Evolutionary conservation across 768 basidiomycete species (phyloP), one percentile per base, ranked within the genome.

Genomic region (Cystobasidium tubakii): DNA sequence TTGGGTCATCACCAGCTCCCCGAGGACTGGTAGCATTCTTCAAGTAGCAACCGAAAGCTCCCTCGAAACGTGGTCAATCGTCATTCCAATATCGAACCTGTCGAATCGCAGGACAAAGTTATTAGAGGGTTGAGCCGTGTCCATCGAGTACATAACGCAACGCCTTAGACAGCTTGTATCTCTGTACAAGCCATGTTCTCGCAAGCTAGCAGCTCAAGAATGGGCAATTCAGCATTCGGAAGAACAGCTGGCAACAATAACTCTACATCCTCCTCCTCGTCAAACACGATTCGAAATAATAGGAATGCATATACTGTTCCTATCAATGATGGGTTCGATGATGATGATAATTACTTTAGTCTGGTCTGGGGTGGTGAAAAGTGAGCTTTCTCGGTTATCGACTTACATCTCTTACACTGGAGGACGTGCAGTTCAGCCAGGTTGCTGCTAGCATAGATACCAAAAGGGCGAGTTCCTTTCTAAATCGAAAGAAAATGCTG

Each of bases 361-460:
- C 21, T 60, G 33, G 57, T 60, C 13, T 60, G 57, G 57, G 33
- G 57, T 27, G 57, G 57, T 60, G 57, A 60, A 34, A 60, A 60
- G 57, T 60, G 33, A 60, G 57, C 33, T 27, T 3, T 6, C 57
- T 55, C n/a, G n/a, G n/a, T n/a, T n/a, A n/a, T n/a, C n/a, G n/a
- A n/a, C n/a, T n/a, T n/a, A n/a, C n/a, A n/a, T n/a, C n/a, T n/a
- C n/a, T n/a, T n/a, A n/a, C n/a, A n/a, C n/a, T n/a, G n/a, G n/a
- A n/a, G n/a, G n/a, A n/a, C n/a, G n/a, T n/a, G n/a, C n/a, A n/a
- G n/a, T n/a, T n/a, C n/a, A n/a, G n/a, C n/a, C n/a, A n/a, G n/a
- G n/a, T n/a, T n/a, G n/a, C n/a, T n/a, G n/a, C n/a, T n/a, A n/a
- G n/a, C n/a, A n/a, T n/a, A n/a, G n/a, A n/a, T n/a, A n/a, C n/a